Conservation (phyloP, 768 basidiomycete species). For the Leucocoprinus sp. region DNA sequence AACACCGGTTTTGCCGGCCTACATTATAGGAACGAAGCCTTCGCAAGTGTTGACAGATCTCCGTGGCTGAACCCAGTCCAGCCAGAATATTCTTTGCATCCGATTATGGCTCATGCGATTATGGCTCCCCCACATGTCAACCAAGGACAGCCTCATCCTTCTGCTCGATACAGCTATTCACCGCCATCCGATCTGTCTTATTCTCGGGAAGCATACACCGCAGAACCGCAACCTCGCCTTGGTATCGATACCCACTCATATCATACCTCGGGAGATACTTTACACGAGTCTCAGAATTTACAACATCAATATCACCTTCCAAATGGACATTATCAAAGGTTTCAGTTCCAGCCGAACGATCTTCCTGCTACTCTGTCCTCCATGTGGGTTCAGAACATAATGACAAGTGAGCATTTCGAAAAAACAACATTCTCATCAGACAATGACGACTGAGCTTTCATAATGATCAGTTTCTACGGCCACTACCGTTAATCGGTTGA, state of each 20-base stretch:
- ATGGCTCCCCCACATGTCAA: neutral
- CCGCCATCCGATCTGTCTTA: neutral
- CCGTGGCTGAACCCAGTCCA: neutral
- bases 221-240: neutral
- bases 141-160: neutral
- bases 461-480: slow-evolving; percentile 1
- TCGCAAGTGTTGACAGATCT: neutral
- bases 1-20: too few species aligned
- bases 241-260: neutral
- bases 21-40: neutral
- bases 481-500: neutral
- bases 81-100: neutral
- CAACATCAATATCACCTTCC: neutral
- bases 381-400: neutral
- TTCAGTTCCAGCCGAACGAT: slow-evolving; percentile 2
- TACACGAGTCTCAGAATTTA: neutral
- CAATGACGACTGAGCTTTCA: slow-evolving; percentile 1
- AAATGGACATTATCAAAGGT: neutral
- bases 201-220: neutral
- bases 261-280: neutral
- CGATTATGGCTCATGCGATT: neutral
- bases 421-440: neutral
- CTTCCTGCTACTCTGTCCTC: neutral
- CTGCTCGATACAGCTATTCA: neutral
- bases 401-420: slow-evolving; percentile 1